Evolutionary conservation across 306 rosid genomes (phyloP), one percentile per base, ranked within the genome.

Genomic region (Casuarina cunninghamiana): DNA sequence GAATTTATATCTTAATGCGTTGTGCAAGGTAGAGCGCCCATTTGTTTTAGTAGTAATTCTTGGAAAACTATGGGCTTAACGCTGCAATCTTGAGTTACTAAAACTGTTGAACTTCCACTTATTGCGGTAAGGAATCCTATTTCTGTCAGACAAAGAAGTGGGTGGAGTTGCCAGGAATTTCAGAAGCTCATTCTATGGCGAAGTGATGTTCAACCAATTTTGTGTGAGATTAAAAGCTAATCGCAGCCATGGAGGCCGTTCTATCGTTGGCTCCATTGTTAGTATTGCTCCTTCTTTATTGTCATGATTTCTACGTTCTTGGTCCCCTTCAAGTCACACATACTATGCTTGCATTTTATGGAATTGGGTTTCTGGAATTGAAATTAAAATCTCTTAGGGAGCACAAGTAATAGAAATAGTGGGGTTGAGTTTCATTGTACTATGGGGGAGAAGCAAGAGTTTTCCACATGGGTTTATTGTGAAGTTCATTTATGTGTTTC

Each of bases 241-340:
- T 68, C 26, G 79, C 77, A 69, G 82, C 84, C 42, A 62, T 78
- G 80, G 89, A 78, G 81, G 87, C 87, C 87, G 79, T 75, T 78
- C 88, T 81, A 87, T 84, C 73, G 88, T 91, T 58, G 58, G 81
- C 79, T 92, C 98, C 76, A 74, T 89, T 91, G 98, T 95, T 80
- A 54, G 6, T 55, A 10, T 44, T 78, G 42, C 83, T 82, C 73
- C 81, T 80, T 76, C 82, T 83, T 80, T 81, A 1, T 78, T 78
- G 66, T 48, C 37, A 26, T 67, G 50, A 16, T 16, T 1, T 66
- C 32, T 66, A 37, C 35, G 46, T n/a, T 77, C 32, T 67, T 69
- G 17, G 62, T 71, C 66, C 60, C 70, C 46, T 62, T 69, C 53
- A 41, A 15, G 38, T 53, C 77, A 38, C 58, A 6, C 38, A 72